These are phyloP conservation scores for Hansenula anomala DNA, from an alignment of 1,139 yeast species.

Conservation along the genomic window DNA sequence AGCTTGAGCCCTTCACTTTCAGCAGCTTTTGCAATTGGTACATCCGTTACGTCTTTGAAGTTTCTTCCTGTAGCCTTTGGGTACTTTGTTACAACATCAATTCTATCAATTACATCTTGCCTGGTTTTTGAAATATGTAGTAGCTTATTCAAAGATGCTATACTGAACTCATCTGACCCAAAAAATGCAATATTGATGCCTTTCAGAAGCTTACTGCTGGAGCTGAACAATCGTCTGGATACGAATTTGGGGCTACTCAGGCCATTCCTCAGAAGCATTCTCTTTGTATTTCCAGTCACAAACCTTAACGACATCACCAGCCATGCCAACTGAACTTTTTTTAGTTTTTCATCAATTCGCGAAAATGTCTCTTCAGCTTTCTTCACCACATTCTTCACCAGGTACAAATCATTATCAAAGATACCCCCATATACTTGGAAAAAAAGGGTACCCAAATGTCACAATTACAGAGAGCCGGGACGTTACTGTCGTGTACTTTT, in stretches of 20 bases:
- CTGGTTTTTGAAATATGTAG: slow-evolving; percentile 27
- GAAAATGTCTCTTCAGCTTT: too few relatives aligned
- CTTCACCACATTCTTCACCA: too few relatives aligned
- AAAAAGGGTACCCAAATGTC: neutral
- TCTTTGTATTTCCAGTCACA: too few relatives aligned
- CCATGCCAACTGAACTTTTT: too few relatives aligned
- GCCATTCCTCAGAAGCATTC: too few relatives aligned
- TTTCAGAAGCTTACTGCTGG: neutral
- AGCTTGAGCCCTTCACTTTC: slow-evolving; percentile 30
- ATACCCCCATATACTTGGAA: too few relatives aligned
- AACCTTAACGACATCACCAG: too few relatives aligned
- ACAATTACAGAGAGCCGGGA: slow-evolving; percentile 5
- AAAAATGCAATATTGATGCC: slow-evolving; percentile 39
- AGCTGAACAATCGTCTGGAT: too few relatives aligned
- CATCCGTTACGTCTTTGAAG: slow-evolving; percentile 49
- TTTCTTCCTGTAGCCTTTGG: slow-evolving; percentile 72
- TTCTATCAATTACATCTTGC: slow-evolving; percentile 31
- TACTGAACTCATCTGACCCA: slow-evolving; percentile 78
- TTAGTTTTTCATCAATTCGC: too few relatives aligned
- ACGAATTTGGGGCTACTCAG: too few relatives aligned
- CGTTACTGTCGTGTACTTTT: slow-evolving; percentile 41
- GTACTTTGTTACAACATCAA: slow-evolving; percentile 63
- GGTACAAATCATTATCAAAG: too few relatives aligned
- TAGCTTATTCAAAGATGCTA: slow-evolving; percentile 48
- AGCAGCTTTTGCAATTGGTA: slow-evolving; percentile 34